Evolutionary conservation across 208 protist genomes (phyloP), one percentile per base, ranked within the genome.

Genomic region (Zelonia costaricensis): DNA sequence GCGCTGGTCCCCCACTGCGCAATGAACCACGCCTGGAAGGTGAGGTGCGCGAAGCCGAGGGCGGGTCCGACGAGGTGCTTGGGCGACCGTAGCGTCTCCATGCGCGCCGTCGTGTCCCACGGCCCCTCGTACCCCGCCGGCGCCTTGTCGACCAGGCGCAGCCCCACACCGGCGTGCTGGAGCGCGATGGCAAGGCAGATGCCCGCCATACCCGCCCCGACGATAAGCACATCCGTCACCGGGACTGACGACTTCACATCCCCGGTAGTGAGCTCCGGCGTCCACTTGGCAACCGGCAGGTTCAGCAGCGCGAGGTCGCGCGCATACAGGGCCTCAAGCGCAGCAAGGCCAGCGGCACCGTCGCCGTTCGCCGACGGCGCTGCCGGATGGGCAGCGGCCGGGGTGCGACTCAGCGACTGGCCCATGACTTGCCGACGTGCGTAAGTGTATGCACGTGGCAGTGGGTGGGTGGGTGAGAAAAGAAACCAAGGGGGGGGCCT

Each of bases 31-130:
- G 36, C 62, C 7, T 51, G 43, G 30, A 60, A 60, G 13, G 62
- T 60, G 31, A 54, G 44, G 25, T 52, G 35, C 2, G 62, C 35
- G 20, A 68, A 61, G 30, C 62, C 52, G 8, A 60, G 43, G 10
- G 44, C 62, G 16, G 52, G 44, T 0, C 62, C 53, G 13, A 60
- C 62, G n/a, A 68, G 53, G 22, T 54, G 44, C 36, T 68, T 55
- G 39, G 18, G 20, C 6, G 52, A 68, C 15, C 51, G 62, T 52
- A 68, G 52, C 15, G 62, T 54, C n/a, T 61, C 52, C 52, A 68
- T 60, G 22, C 51, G 62, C 10, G 62, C 62, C 9, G 62, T 68
- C 16, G 62, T 58, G 43, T 61, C 62, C 51, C 62, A 68, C 52
- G 62, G 44, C 10, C 62, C 52, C 30, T 60, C 62, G 62, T 60